These are phyloP conservation scores for Gossypium davidsonii DNA, from an alignment of 441 rosid genomes.

Conservation along the genomic window DNA sequence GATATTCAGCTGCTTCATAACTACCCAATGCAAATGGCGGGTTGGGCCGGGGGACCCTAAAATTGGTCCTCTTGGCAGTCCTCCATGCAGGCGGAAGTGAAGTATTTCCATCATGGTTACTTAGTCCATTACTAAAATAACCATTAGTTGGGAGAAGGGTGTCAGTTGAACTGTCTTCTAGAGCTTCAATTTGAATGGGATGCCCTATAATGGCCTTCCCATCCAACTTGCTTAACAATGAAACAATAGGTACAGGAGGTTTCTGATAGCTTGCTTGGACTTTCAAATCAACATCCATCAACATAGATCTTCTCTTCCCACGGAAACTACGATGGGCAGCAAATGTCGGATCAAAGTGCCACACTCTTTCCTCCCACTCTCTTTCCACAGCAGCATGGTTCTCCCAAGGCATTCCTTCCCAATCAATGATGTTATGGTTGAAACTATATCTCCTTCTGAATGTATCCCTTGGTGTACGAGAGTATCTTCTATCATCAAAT, in stretches of 20 bases:
- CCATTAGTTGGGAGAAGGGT: constrained; percentile 35
- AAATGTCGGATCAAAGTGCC: constrained; percentile 36
- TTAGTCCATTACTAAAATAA: constrained; percentile 35
- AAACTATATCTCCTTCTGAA: constrained; percentile 34
- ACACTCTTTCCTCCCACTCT: constrained; percentile 35
- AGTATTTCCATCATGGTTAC: constrained; percentile 40
- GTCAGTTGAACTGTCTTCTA: constrained; percentile 70
- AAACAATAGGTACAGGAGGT: constrained; percentile 75
- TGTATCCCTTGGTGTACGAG: constrained; percentile 33
- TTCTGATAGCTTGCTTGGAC: constrained; percentile 78
- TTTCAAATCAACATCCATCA: constrained; percentile 79
- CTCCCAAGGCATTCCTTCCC: constrained; percentile 56
- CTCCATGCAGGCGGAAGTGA: constrained; percentile 72
- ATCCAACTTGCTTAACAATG: constrained; percentile 70
- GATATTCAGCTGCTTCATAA: constrained; percentile 33
- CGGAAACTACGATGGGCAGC: constrained; percentile 35
- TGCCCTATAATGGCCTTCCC: constrained; percentile 91
- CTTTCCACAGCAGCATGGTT: constrained; percentile 32
- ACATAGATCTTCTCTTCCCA: constrained; percentile 41
- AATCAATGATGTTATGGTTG: constrained; percentile 33
- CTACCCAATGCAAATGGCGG: constrained; percentile 38
- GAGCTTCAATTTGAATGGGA: constrained; percentile 63
- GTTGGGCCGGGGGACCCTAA: constrained; percentile 68
- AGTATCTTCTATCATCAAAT: constrained; percentile 32
- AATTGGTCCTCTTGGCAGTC: constrained; percentile 81